Base-by-base conservation (phyloP, 176 grass and related monocot genomes). In the Paspalum notatum region DNA sequence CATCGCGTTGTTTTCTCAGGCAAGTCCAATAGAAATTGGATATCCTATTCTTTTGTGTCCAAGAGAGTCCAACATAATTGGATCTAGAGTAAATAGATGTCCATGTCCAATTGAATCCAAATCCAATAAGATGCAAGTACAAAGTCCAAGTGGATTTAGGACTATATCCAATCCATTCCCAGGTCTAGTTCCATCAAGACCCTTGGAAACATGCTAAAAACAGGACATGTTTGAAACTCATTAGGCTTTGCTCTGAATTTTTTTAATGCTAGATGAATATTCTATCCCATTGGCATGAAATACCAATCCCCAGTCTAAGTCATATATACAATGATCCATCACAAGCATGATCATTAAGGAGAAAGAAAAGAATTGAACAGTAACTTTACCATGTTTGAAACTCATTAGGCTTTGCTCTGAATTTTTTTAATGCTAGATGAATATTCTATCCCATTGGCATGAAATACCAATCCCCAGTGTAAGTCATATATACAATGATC, bases 301-400 rank as follows among this genome's bases (percentile, higher is more conserved):
- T 48, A 78, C 9, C 43, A 37, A 47, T n/a, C 10, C 26, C 25
- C 49, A 9, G 61, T n/a, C 58, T 26, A 64, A 20, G 27, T 78
- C 46, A 11, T 39, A 37, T 37, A 51, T 39, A 52, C 44, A 63
- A 67, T 53, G 25, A 6, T 67, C 37, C 18, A 49, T 10, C n/a
- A 68, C n/a, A 53, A 55, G 15, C 13, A 66, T 15, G 50, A 43
- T 22, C 17, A 60, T 25, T 14, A 89, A 84, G 69, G 60, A 61
- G 79, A 54, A 25, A 71, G 15, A 70, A 78, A 78, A 63, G 42
- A 71, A 55, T 84, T 37, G 25, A 73, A 80, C 46, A 41, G 14
- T 5, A 67, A 55, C 37, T 78, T 72, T 86, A 98, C 95, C 15
- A 50, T 32, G 24, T 51, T 50, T 71, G 46, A 51, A 71, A 50